Evolutionary conservation across 164 flowering plant genomes (phyloP), one percentile per base, ranked within the genome.

Genomic region (Piper betle): DNA sequence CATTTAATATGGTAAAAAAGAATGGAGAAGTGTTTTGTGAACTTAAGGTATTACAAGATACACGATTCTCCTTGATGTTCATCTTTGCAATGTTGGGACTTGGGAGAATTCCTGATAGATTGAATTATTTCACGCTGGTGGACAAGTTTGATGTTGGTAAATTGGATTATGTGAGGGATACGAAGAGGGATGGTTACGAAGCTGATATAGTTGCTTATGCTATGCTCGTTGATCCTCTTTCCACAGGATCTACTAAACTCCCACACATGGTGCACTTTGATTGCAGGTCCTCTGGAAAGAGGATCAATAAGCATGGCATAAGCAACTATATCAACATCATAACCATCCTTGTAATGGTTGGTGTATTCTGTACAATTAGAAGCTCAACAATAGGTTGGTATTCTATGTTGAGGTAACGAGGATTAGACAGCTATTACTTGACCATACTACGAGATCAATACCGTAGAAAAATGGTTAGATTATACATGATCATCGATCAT

Each of bases 41-140:
- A 18, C 90, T 94, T 40, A 96, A 93, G 78, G 96, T 86, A 58
- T 77, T 93, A 58, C n/a, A n/a, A 85, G 94, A 37, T 93, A 83
- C 64, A 93, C 96, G 0, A 91, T 90, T 72, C 82, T 93, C 17
- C 79, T 93, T 60, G 92, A 90, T 71, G 87, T 86, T 54, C 33
- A 25, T 25, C 84, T 93, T 57, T 88, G 94, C 73, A 71, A 65
- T 77, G 88, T 83, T 8, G 87, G 86, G 1, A 80, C 76, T 65
- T 50, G 62, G 77, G 62, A 92, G 80, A 4, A 88, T 80, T 69
- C 97, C 97, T 50, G 99, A 93, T 76, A 80, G 72, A 57, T 92
- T 90, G 18, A 88, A 88, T 55, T 93, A 87, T 70, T 78, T 84
- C 43, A 87, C 99, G 41, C 68, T 90, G 77, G 39, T 90, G 77